Evolutionary conservation across 2,329 filamentous ascomycete genomes (phyloP), one percentile per base, ranked within the genome.

Genomic region (Didymella exigua): DNA sequence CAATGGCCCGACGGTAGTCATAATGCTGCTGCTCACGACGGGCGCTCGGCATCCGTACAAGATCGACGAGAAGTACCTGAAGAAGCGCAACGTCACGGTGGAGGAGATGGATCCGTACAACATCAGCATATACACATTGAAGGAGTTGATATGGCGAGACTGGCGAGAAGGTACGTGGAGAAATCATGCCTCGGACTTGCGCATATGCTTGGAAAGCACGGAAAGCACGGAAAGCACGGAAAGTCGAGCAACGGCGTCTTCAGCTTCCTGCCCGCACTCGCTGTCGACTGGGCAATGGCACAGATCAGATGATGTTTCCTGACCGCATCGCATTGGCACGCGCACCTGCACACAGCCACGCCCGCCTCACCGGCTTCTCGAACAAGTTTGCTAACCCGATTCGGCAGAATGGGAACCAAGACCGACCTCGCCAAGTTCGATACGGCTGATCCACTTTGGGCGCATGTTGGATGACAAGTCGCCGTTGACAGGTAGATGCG

Each of bases 101-200:
- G 88, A 91, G 18, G 87, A 88, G 27, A 77, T 84, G 61, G 91
- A 97, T 70, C 92, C 92, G 1, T 93, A 91, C 71, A 90, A 88
- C 71, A 91, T 98, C 77, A 96, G 90, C 63, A 89, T 96, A 45
- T 96, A 97, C 73, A 96, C 91, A 3, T 79, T 98, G 62, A 97
- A 97, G 77, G 92, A 97, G 78, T 79, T 97, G 70, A 96, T 98
- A 72, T 84, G 95, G 79, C 84, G 91, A 67, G 93, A 97, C 74
- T 98, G 93, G 93, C 84, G 91, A 64, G 88, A 87, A 66, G 91
- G 83, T 84, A 78, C 51, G 72, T 62, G 16, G 19, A 34, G 5
- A 40, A 2, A 33, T 23, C 14, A 6, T 11, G 14, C 18, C 16
- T 30, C n/a, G 9, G 16, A 30, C 19, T 29, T 2, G 9, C 23